A percentile compares a stretch with the other conserved stretches of the same genome.
phyloP scores from a whole-genome alignment of 1,139 yeast genomes.

The Arxiozyma slooffiae region DNA sequence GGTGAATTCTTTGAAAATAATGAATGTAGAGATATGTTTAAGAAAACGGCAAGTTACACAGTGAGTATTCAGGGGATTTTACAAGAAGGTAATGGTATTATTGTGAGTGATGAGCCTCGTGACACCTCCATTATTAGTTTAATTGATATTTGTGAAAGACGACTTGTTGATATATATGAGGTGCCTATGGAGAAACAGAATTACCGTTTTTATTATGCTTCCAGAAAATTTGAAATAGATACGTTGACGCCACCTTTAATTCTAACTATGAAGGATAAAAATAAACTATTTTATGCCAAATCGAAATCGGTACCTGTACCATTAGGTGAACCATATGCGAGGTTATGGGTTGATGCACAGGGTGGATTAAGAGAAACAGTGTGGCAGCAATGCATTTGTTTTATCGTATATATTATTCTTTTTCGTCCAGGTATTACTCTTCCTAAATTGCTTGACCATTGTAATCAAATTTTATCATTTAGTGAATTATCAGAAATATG shows the following conservation, averaged over 20 bases:
- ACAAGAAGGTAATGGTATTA: conserved; percentile 18
- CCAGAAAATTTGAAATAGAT: conserved; percentile 26
- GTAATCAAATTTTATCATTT: conserved; percentile 36
- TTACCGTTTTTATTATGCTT: conserved; percentile 23
- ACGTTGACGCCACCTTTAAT: conserved; percentile 28
- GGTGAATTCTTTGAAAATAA: conserved; percentile 19
- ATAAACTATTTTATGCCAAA: conserved; percentile 2
- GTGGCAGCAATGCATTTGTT: conserved; percentile 50
- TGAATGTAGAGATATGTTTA: conserved; percentile 18
- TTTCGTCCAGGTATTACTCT: conserved; percentile 58
- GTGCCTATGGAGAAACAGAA: conserved; percentile 19
- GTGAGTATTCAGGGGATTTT: conserved; percentile 17
- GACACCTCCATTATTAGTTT: conserved; percentile 21
- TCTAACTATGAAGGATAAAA: conserved; percentile 5
- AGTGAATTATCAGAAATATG: conserved; percentile 44
- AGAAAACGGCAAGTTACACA: conserved; percentile 13
- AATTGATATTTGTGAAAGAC: conserved; percentile 19
- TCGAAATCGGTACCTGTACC: conserved; percentile 34
- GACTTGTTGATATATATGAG: conserved; percentile 12
- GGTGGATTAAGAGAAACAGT: conserved; percentile 49
- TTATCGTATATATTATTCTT: conserved; percentile 43
- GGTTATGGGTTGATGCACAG: conserved; percentile 60
- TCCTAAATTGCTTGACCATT: conserved; percentile 33
- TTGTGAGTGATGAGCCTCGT: conserved; percentile 23
- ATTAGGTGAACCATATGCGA: conserved; percentile 51